A percentile compares a stretch with the other conserved stretches of the same genome.
Evolutionary conservation across 345 rosid species (phyloP).

Genomic region (Passiflora organensis): DNA sequence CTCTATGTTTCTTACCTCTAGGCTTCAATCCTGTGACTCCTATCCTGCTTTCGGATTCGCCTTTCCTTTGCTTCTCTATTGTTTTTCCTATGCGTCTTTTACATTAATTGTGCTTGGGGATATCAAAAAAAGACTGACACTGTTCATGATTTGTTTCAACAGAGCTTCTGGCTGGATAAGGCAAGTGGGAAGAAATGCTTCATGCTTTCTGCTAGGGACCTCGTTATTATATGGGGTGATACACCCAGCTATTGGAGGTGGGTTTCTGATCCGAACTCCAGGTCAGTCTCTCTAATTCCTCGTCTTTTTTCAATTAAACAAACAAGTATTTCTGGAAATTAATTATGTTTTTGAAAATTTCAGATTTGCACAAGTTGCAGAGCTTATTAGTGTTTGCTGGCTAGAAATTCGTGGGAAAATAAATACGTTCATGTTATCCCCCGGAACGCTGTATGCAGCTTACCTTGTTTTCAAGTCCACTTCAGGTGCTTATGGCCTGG

Average conservation of each 20-base stretch:
- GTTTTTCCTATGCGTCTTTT: too few species aligned
- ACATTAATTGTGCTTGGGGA: too few species aligned
- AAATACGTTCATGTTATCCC: conserved; percentile 31
- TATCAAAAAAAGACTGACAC: too few species aligned
- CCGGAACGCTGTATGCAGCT: conserved; percentile 36
- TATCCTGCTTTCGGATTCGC: too few species aligned
- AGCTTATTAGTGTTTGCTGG: conserved; percentile 44
- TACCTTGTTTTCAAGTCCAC: conserved; percentile 36
- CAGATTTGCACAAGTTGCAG: conserved; percentile 47
- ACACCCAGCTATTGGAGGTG: conserved; percentile 21
- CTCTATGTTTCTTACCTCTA: too few species aligned
- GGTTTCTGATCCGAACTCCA: conserved; percentile 7
- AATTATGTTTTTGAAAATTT: neutral
- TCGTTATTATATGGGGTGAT: conserved; percentile 28
- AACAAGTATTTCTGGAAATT: too few species aligned
- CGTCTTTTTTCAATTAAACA: neutral
- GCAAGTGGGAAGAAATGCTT: conserved; percentile 26
- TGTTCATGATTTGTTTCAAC: too few species aligned
- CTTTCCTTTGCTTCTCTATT: too few species aligned
- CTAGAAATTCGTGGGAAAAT: conserved; percentile 44
- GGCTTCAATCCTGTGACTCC: neutral
- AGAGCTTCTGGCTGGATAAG: conserved; percentile 30
- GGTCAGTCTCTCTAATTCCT: neutral
- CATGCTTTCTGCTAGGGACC: conserved; percentile 29
- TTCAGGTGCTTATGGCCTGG: conserved; percentile 29